These are phyloP conservation scores for Cenchrus americanus DNA, from an alignment of 176 grass and related monocot genomes.

Conservation along the genomic window DNA sequence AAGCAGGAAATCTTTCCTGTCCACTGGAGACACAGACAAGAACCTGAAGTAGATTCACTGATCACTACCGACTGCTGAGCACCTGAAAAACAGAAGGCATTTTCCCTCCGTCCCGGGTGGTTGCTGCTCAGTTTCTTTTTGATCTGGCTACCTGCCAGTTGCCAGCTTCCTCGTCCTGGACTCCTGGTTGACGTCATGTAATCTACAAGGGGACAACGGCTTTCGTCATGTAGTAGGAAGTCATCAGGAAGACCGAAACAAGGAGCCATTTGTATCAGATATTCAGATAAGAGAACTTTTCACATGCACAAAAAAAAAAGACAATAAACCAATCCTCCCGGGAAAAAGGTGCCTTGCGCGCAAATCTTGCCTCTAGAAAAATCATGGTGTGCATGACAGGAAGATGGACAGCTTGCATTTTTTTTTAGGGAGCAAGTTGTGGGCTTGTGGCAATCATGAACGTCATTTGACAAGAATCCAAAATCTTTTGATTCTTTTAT, in stretches of 20 bases:
- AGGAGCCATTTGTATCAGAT: background rate
- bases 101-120: background rate
- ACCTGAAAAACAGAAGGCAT: background rate
- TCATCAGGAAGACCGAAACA: background rate
- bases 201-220: background rate
- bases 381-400: background rate
- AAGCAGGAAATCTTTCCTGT: background rate
- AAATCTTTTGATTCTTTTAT: too few species aligned
- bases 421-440: too few species aligned
- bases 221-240: background rate
- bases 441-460: background rate
- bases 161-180: background rate
- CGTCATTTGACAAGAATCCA: background rate
- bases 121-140: constrained; percentile 8
- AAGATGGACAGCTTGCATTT: background rate
- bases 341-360: background rate
- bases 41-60: background rate
- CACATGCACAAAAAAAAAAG: background rate
- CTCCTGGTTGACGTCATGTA: background rate
- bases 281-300: background rate
- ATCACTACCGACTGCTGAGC: background rate
- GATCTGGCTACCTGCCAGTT: background rate
- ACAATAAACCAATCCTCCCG: background rate
- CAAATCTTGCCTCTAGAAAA: background rate
- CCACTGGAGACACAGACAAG: background rate